Evolutionary conservation across 192 early-diverging fungal species (phyloP), one percentile per base, ranked within the genome.

Genomic region (Backusella psychrophila): DNA sequence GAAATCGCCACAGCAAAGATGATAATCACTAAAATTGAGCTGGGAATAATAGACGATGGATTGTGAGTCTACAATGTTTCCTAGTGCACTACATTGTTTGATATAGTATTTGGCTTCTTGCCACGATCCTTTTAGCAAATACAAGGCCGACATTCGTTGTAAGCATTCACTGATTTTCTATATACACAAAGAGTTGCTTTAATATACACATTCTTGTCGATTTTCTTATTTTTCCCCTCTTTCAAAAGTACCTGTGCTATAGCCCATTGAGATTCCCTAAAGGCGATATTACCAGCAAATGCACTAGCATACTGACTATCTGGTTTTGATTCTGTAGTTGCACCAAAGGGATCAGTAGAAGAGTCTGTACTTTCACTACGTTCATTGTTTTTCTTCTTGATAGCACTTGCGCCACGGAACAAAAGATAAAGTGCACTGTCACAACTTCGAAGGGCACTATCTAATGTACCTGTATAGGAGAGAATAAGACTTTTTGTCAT

Each of bases 71-170:
- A 84, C 81, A 0, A 75, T 56, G 67, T 84, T 73, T 8, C 90
- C 89, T 7, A 93, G 75, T n/a, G 80, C 66, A 31, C 85, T 72
- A 0, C 92, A 90, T 67, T 91, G 83, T 36, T 84, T 75, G 31
- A 89, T 84, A 81, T 86, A 93, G 75, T 89, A 91, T 63, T 90
- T 87, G 1, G 91, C 85, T 70, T 93, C 90, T 34, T 78, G 75
- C 23, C 81, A 74, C 14, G 90, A 89, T 4, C 93, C 93, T 5
- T 88, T 88, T 14, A 82, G 66, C 2, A 90, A 42, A 73, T 90
- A 84, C 1, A 93, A 53, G 53, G 23, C 69, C 17, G 87, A 88
- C 0, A 93, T 78, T 39, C 83, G 85, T 26, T 81, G 59, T 49
- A 81, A 87, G 15, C 82, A 82, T 31, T 85, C 85, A 7, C 87